Evolutionary conservation across 202 grass and related monocot genomes (phyloP).

Genomic region (Digitaria exilis): DNA sequence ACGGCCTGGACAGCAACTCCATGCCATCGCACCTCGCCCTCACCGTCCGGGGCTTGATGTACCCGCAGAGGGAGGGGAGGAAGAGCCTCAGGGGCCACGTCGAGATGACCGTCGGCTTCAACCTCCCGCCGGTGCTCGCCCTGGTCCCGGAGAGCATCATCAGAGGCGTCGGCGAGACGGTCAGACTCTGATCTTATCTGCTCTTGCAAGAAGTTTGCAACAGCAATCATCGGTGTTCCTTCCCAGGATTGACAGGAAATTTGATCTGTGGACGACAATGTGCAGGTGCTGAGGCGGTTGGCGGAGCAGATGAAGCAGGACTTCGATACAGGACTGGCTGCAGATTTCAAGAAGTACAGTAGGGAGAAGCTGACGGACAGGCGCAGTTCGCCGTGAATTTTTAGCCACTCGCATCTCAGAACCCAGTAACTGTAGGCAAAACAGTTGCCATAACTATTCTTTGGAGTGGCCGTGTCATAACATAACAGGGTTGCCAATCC

Average conservation of each 20-base stretch:
- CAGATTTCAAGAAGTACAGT: slow-evolving; percentile 65
- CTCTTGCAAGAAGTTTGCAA: neutral
- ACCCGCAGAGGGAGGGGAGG: slow-evolving; percentile 69
- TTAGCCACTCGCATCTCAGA: neutral
- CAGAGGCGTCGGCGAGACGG: slow-evolving; percentile 71
- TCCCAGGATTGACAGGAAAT: neutral
- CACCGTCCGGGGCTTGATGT: slow-evolving; percentile 65
- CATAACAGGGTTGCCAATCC: neutral
- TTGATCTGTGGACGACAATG: slow-evolving; percentile 3
- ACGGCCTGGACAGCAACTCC: slow-evolving; percentile 57
- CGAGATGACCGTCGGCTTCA: slow-evolving; percentile 76
- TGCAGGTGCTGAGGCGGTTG: slow-evolving; percentile 68
- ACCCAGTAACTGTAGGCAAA: neutral
- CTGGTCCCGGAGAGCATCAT: slow-evolving; percentile 70
- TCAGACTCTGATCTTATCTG: neutral
- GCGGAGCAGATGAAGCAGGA: slow-evolving; percentile 76
- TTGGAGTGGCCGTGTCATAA: neutral
- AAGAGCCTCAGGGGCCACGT: slow-evolving; percentile 59
- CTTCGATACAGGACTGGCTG: slow-evolving; percentile 50
- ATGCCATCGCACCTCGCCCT: slow-evolving; percentile 75
- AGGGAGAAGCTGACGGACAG: slow-evolving; percentile 62
- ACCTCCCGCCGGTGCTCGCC: slow-evolving; percentile 72
- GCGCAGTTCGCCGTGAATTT: slow-evolving; percentile 31
- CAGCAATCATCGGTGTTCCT: neutral
- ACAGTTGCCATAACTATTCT: neutral